Conservation (phyloP, 441 rosid genomes). For the Kokia cookei region DNA sequence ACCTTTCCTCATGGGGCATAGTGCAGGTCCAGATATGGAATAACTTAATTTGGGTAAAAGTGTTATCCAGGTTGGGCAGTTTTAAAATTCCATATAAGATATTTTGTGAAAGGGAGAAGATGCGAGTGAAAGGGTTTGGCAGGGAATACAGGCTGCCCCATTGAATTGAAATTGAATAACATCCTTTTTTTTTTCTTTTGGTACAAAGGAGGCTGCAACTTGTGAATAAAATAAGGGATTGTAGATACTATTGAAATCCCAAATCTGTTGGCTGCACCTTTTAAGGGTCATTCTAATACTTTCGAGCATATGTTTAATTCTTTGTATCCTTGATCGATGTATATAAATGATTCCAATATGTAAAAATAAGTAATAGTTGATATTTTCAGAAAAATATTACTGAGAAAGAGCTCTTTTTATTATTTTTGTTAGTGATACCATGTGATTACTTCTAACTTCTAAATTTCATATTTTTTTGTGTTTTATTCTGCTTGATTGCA, state of each 20-base stretch:
- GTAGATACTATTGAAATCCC: background rate
- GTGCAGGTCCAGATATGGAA: background rate
- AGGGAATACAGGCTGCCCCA: background rate
- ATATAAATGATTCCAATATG: too few species aligned
- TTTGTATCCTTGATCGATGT: background rate
- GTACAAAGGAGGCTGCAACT: background rate
- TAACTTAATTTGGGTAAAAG: background rate
- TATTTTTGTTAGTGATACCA: too few species aligned
- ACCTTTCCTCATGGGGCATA: background rate
- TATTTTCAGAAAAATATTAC: too few species aligned
- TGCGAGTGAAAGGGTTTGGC: background rate
- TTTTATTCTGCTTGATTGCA: background rate
- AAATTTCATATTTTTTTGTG: background rate
- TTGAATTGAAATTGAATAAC: background rate
- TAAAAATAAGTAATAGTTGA: too few species aligned
- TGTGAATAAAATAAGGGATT: background rate
- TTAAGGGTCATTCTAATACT: background rate
- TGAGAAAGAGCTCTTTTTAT: too few species aligned
- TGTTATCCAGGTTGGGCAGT: background rate
- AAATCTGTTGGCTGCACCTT: background rate
- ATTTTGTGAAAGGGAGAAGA: background rate
- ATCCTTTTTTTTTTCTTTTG: background rate
- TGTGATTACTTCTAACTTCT: too few species aligned
- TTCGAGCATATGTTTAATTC: background rate
- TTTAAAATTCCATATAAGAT: background rate